A percentile compares a stretch with the other conserved stretches of the same genome.
phyloP scores from a whole-genome alignment of 805 yeast genomes.

The Sungouiella blattae region DNA sequence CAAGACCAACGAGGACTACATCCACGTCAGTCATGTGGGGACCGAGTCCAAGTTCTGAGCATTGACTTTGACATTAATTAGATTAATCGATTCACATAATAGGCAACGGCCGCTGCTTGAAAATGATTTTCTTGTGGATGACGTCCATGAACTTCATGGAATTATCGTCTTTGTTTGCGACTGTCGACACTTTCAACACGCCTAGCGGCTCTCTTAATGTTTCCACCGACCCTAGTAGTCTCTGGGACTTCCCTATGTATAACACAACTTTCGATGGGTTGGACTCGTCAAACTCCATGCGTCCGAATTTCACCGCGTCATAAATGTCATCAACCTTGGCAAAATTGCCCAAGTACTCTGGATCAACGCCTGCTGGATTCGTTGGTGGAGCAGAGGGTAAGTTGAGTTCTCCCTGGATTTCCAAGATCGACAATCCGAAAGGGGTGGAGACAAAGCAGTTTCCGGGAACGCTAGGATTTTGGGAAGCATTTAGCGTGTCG shows the following conservation, averaged over 20 bases:
- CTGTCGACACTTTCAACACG: conserved; percentile 46
- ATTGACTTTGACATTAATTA: too few relatives aligned
- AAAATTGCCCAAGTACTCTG: conserved; percentile 33
- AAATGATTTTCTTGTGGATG: conserved; percentile 54
- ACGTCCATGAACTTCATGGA: conserved; percentile 56
- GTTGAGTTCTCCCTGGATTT: conserved; percentile 71
- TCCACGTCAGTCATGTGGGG: background rate
- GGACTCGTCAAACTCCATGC: conserved; percentile 40
- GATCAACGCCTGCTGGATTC: conserved; percentile 24
- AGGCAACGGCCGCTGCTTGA: conserved; percentile 70
- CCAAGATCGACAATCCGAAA: conserved; percentile 57
- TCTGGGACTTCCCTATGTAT: conserved; percentile 65
- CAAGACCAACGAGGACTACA: background rate
- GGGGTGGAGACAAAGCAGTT: conserved; percentile 42
- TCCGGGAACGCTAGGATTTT: background rate
- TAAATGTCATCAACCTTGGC: conserved; percentile 29
- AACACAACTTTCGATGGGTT: conserved; percentile 47
- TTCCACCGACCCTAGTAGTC: conserved; percentile 60
- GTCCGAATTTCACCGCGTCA: conserved; percentile 52
- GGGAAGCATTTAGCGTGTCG: background rate
- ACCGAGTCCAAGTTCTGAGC: background rate
- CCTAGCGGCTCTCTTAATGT: conserved; percentile 65
- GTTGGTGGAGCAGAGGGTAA: conserved; percentile 41
- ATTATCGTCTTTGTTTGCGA: conserved; percentile 18
- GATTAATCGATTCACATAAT: too few relatives aligned